These are phyloP conservation scores for Ascochyta fabae DNA, from an alignment of 2,329 filamentous ascomycete species.

Conservation along the genomic window DNA sequence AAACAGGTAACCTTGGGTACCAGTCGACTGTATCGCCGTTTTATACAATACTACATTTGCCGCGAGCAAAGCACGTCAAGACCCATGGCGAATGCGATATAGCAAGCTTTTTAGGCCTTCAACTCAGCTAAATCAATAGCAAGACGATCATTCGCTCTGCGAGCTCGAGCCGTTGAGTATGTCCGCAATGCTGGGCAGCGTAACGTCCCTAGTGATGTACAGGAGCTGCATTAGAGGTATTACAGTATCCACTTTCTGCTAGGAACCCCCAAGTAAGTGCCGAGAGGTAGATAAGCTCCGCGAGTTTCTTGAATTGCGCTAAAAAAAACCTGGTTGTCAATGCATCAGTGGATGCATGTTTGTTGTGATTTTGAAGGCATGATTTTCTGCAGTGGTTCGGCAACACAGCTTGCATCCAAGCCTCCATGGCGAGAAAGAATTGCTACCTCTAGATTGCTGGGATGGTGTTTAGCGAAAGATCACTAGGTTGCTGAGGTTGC, in stretches of 20 bases:
- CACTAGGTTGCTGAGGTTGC: too few relatives aligned
- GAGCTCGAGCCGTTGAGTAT: background rate
- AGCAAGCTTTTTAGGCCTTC: background rate
- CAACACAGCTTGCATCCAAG: too few relatives aligned
- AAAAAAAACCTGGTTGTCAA: too few relatives aligned
- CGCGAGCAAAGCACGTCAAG: slow-evolving; percentile 1
- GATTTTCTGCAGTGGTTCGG: too few relatives aligned
- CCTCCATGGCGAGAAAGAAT: too few relatives aligned
- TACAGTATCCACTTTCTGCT: background rate
- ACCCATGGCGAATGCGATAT: background rate
- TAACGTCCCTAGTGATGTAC: slow-evolving; percentile 1
- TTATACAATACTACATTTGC: background rate
- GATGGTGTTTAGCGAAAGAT: too few relatives aligned
- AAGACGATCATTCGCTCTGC: background rate
- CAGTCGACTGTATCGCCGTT: background rate
- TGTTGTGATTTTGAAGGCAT: too few relatives aligned
- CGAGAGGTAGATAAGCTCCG: background rate
- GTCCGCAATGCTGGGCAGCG: slow-evolving; percentile 2
- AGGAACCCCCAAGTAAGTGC: background rate
- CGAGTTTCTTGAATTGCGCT: background rate
- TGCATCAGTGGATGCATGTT: too few relatives aligned
- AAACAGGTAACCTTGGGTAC: too few relatives aligned
- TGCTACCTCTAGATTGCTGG: too few relatives aligned
- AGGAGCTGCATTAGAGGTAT: background rate
- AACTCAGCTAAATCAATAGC: background rate